These are phyloP conservation scores for Salix brachista DNA, from an alignment of 345 rosid genomes.

Conservation along the genomic window DNA sequence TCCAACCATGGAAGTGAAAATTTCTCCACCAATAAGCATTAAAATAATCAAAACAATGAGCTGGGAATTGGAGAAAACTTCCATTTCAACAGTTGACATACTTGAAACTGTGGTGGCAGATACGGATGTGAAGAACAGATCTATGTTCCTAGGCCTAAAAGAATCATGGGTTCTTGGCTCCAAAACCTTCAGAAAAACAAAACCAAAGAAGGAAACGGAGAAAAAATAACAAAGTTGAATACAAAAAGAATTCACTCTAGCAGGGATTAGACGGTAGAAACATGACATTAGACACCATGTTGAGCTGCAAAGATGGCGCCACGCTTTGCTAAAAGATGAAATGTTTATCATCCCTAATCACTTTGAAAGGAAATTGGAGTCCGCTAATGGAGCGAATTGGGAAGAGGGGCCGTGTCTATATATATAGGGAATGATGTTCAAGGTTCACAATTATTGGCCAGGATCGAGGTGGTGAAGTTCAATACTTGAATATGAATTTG, in stretches of 20 bases:
- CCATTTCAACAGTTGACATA: conserved; percentile 81
- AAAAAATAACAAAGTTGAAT: conserved; percentile 8
- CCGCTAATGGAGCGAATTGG: background rate
- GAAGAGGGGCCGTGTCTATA: background rate
- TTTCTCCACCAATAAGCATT: conserved; percentile 50
- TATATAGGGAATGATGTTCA: background rate
- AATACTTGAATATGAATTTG: too few species aligned
- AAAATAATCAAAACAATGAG: conserved; percentile 48
- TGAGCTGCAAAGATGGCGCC: background rate
- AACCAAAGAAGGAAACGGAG: conserved; percentile 3
- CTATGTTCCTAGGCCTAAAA: conserved; percentile 34
- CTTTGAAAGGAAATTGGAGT: background rate
- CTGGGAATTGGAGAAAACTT: conserved; percentile 56
- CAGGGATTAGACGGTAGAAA: background rate
- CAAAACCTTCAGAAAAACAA: background rate
- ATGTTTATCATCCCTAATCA: background rate
- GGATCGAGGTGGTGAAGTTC: too few species aligned
- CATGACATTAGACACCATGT: background rate
- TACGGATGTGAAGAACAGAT: conserved; percentile 65
- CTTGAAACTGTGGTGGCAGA: conserved; percentile 65
- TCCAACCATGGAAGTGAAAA: conserved; percentile 44
- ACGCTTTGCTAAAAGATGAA: background rate
- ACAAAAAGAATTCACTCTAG: conserved; percentile 17
- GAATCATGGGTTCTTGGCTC: conserved; percentile 31
- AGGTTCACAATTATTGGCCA: too few species aligned